Evolutionary conservation across 768 basidiomycete species (phyloP).

Genomic region (Lentinula guzmanii): DNA sequence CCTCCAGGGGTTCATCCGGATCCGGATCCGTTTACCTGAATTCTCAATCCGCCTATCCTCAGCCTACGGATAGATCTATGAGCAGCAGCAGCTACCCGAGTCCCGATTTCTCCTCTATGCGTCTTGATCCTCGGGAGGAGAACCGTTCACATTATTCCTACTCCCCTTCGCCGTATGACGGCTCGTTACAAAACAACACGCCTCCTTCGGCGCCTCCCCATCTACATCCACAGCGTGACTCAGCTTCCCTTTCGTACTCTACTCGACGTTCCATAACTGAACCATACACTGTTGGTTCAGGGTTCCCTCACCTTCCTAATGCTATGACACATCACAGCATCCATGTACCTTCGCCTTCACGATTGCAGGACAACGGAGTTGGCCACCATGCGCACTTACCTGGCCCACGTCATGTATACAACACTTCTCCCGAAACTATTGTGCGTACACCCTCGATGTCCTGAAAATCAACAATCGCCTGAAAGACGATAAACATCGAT

Average conservation of each 20-base stretch:
- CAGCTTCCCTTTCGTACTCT: conserved; percentile 37
- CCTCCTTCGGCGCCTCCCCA: conserved; percentile 35
- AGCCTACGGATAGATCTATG: conserved; percentile 46
- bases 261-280: conserved; percentile 57
- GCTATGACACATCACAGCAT: conserved; percentile 33
- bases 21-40: conserved; percentile 34
- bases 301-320: conserved; percentile 43
- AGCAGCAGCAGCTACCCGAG: conserved; percentile 35
- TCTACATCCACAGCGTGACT: conserved; percentile 32
- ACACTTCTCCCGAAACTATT: conserved; percentile 22
- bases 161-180: conserved; percentile 40
- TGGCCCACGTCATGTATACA: conserved; percentile 28
- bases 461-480: conserved; percentile 21
- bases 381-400: conserved; percentile 25
- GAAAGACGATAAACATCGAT: neutral
- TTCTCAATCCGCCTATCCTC: conserved; percentile 35
- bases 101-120: conserved; percentile 36
- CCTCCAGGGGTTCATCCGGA: conserved; percentile 37
- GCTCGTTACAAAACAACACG: conserved; percentile 34
- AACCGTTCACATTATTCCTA: conserved; percentile 49
- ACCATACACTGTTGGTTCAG: conserved; percentile 40
- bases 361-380: conserved; percentile 24
- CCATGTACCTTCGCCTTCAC: conserved; percentile 40
- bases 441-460: conserved; percentile 41
- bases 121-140: conserved; percentile 42